Percentiles rank a stretch among this genome's conserved stretches.
Evolutionary conservation across 2,329 filamentous ascomycete genomes (phyloP).

Genomic region (Bretziella fagacearum): DNA sequence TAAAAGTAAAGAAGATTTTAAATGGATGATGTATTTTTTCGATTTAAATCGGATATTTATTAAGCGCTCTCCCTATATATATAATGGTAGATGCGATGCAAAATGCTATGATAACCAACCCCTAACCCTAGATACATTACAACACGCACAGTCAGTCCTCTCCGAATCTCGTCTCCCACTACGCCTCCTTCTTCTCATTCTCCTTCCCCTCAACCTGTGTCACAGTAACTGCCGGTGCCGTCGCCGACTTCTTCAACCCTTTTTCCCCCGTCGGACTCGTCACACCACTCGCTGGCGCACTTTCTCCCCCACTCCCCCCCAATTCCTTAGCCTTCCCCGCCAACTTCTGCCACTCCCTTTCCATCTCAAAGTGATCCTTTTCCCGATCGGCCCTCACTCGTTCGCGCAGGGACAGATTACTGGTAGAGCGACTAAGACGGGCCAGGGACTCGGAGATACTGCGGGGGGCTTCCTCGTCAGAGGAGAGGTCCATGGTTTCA

Average conservation of each 20-base stretch:
- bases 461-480: conserved; percentile 11
- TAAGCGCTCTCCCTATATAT: not conserved
- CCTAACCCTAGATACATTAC: not conserved
- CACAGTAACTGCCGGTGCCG: not conserved
- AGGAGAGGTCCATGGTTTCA: conserved; percentile 12
- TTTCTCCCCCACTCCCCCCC: not conserved
- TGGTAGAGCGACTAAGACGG: conserved; percentile 6
- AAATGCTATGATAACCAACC: conserved; percentile 3
- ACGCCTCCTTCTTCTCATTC: not conserved
- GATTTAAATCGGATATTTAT: not conserved
- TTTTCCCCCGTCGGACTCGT: not conserved
- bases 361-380: conserved; percentile 16
- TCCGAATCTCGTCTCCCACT: not conserved
- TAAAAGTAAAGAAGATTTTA: conserved; percentile 20
- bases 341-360: conserved; percentile 13
- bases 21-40: not conserved
- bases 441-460: conserved; percentile 12
- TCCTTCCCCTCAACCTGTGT: not conserved
- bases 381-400: conserved; percentile 14
- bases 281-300: conserved; percentile 10
- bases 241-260: not conserved
- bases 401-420: conserved; percentile 8
- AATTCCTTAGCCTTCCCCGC: conserved; percentile 8
- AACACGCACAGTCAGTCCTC: not conserved
- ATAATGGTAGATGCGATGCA: conserved; percentile 1